phyloP scores from a whole-genome alignment of 257 asterid species.

The Cruciata laevipes region DNA sequence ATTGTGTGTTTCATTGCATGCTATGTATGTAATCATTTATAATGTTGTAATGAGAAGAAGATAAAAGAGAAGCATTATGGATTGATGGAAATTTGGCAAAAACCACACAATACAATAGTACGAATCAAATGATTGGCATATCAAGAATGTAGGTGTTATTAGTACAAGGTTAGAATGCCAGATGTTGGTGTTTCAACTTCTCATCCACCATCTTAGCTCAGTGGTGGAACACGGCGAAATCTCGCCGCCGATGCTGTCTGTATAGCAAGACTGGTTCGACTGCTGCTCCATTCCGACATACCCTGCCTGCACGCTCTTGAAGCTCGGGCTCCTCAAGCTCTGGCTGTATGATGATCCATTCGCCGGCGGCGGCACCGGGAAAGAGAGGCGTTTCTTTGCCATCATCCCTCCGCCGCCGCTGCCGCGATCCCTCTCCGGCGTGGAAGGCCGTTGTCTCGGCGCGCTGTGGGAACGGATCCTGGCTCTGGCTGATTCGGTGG shows the following conservation, averaged over 20 bases:
- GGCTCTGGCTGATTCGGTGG: constrained; percentile 84
- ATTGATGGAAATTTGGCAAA: not conserved
- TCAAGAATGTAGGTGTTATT: not conserved
- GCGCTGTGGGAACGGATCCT: constrained; percentile 78
- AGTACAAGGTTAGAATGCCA: not conserved
- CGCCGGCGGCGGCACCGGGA: constrained; percentile 38
- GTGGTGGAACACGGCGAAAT: constrained; percentile 86
- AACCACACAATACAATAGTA: not conserved
- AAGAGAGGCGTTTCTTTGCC: constrained; percentile 65
- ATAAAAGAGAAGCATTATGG: not conserved
- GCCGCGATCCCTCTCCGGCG: constrained; percentile 73
- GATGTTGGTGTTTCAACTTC: constrained; percentile 27
- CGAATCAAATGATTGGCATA: constrained; percentile 2
- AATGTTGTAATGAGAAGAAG: not conserved
- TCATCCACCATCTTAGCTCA: constrained; percentile 68
- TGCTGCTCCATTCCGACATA: constrained; percentile 78
- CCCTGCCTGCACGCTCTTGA: constrained; percentile 78
- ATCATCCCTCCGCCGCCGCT: constrained; percentile 34
- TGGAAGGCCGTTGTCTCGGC: constrained; percentile 71
- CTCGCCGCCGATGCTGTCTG: constrained; percentile 81
- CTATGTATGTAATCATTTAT: not conserved
- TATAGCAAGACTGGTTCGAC: constrained; percentile 53
- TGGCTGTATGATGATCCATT: constrained; percentile 14
- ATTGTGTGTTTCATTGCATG: not conserved
- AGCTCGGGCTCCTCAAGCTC: constrained; percentile 76